Base-by-base conservation (phyloP, 352 stramenopile genomes). In the Pythium periplocum region DNA sequence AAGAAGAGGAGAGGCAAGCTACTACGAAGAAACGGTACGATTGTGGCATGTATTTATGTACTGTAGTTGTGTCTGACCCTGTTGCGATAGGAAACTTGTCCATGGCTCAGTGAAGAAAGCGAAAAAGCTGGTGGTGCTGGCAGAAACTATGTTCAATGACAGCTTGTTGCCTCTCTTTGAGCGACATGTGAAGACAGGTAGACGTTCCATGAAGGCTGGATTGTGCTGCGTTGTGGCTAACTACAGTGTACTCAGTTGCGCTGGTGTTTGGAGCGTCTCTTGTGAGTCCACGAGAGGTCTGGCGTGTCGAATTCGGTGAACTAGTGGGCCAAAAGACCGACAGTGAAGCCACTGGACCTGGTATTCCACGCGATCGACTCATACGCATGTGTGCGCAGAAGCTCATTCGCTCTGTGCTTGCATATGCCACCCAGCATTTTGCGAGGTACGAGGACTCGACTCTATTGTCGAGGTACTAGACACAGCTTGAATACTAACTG, bases 241-340 rank as follows among this genome's bases (percentile, higher is more conserved):
- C 9, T 26, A 4, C 7, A 37, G 5, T 4, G n/a, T 7, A 2
- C 62, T n/a, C 42, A 89, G 79, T 86, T 30, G 74, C 57, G 31
- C 51, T 90, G 12, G 59, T 87, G 47, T 82, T 90, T 55, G 78
- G 78, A 1, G 55, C 74, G 26, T 85, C 72, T 17, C 47, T 82
- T 9, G 64, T 73, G 38, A 83, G 68, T 61, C 75, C 78, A 10
- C 62, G 76, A 7, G 78, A 90, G 48, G 60, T 67, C 40, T 66
- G 78, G 10, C 56, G 77, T 43, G 35, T 90, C 31, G 72, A 86
- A 17, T 86, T 90, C 48, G 11, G 51, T 11, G 45, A 53, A 7
- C 48, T 52, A 2, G 5, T 0, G 3, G 39, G 51, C 30, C 10
- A 31, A n/a, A 44, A 58, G 32, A 53, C 33, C 50, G 57, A 48